Base-by-base conservation (phyloP, 2,329 filamentous ascomycete genomes). In the Pseudogymnoascus sp. region DNA sequence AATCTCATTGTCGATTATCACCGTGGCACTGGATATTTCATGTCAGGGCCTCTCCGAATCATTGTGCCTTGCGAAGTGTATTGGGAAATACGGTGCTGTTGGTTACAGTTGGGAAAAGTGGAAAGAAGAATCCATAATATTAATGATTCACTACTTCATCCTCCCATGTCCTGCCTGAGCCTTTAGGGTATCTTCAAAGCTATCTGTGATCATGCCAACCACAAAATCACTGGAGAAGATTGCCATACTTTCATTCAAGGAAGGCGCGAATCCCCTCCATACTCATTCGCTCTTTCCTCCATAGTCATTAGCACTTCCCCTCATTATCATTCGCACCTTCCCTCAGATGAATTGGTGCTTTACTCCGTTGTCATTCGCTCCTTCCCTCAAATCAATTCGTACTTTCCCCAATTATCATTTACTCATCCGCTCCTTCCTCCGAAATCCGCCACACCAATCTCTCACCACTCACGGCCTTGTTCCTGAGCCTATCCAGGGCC, bases 401-500 rank as follows among this genome's bases (percentile, higher is more conserved):
- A 12, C 49, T 7, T 16, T 56, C 25, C 25, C 9, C 25, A 9
- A 5, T 18, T 56, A 34, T 34, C 4, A 18, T 18, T 34, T 6
- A 60, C 38, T 43, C 46, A 23, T 56, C 28, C 18, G 42, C 61
- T 23, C 28, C 61, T 46, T 34, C 43, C 21, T 65, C 62, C n/a
- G 59, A 18, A 36, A 71, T 59, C 21, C 63, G 63, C 69, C 68
- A 72, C 18, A 80, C 76, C 63, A 80, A 65, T 42, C 77, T 74
- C 71, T 79, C 77, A 21, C 77, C 78, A 65, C 77, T 80, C 25
- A 75, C 75, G 49, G 77, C 75, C 65, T 77, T 78, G 59, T 74
- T 72, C 62, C 78, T 72, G 63, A 80, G 68, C 64, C 74, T 68
- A 68, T 77, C 71, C 72, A 82, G 70, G 2, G 78, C 79, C 16